Base-by-base conservation (phyloP, 768 basidiomycete genomes). In the Tulasnella sp. region DNA sequence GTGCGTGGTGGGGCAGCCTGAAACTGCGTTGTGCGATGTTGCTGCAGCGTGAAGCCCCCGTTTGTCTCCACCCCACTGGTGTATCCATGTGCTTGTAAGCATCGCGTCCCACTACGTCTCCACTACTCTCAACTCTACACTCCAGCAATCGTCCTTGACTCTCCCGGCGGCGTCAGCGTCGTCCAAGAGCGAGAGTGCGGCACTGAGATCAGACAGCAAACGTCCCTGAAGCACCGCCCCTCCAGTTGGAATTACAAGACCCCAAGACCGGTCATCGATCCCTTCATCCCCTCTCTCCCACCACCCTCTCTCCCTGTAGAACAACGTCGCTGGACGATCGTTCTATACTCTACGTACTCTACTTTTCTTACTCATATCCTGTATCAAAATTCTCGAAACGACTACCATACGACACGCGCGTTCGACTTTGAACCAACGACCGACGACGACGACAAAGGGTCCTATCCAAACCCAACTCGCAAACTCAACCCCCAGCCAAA, bases 381-480 rank as follows among this genome's bases (percentile, higher is more conserved):
- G 61, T 67, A 67, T 0, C 32, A 67, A 67, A 67, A 29, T 5
- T 61, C 61, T 67, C 11, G 61, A 35, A 67, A 67, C 61, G 61
- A 67, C 61, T 15, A 44, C 11, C 61, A 26, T 16, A 67, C 61
- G 61, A 67, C 61, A 35, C 29, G 10, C 32, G 5, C 61, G 26
- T 67, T 67, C 61, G 32, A 67, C 61, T 67, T 35, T 67, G 26
- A 67, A 67, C 61, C 61, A 15, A 67, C 26, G 15, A 29, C 23
- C n/a, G n/a, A 26, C 26, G 61, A 51, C 61, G 32, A 67, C 61
- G 61, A 67, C 61, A 67, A 67, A 67, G 61, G 61, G 61, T 67
- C 57, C 29, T 61, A 15, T 29, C 32, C 11, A 26, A 35, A 26
- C 61, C 26, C 61, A 67, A 67, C 61, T 57, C 55, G 13, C 61